These are phyloP conservation scores for Przewalskia tangutica DNA, from an alignment of 257 asterid genomes.

Conservation along the genomic window DNA sequence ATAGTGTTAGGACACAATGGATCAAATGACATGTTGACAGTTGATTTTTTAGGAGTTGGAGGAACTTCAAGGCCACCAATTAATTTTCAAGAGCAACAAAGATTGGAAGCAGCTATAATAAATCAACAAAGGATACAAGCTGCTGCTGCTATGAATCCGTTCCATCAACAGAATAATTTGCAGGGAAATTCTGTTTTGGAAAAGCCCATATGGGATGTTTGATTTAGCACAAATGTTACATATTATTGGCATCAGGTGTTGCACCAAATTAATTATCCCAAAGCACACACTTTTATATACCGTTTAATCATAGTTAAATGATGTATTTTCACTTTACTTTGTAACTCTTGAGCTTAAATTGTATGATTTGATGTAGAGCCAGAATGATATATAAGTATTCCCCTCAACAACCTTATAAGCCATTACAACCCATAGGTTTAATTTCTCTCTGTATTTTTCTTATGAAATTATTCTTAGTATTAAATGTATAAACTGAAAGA, in stretches of 20 bases:
- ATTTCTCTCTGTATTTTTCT: background rate
- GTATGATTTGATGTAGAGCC: background rate
- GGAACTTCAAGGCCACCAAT: constrained; percentile 35
- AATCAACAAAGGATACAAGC: constrained; percentile 40
- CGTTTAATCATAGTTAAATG: no score
- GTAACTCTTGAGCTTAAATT: background rate
- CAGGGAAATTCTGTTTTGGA: constrained; percentile 38
- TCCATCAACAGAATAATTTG: constrained; percentile 25
- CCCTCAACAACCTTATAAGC: no score
- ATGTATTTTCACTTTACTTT: background rate
- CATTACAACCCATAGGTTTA: background rate
- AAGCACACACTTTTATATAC: background rate
- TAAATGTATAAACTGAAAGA: no score
- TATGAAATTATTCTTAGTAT: background rate
- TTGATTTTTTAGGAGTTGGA: constrained; percentile 81
- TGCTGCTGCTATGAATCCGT: constrained; percentile 19
- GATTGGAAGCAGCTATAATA: constrained; percentile 14
- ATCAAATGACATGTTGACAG: constrained; percentile 43
- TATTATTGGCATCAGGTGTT: background rate
- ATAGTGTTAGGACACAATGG: constrained; percentile 25
- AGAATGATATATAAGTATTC: no score
- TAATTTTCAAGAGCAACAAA: constrained; percentile 30
- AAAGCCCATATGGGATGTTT: constrained; percentile 40
- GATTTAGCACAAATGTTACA: background rate
- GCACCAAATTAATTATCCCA: background rate